These are phyloP conservation scores for Dryas integrifolia DNA, from an alignment of 331 rosid genomes.

Conservation along the genomic window DNA sequence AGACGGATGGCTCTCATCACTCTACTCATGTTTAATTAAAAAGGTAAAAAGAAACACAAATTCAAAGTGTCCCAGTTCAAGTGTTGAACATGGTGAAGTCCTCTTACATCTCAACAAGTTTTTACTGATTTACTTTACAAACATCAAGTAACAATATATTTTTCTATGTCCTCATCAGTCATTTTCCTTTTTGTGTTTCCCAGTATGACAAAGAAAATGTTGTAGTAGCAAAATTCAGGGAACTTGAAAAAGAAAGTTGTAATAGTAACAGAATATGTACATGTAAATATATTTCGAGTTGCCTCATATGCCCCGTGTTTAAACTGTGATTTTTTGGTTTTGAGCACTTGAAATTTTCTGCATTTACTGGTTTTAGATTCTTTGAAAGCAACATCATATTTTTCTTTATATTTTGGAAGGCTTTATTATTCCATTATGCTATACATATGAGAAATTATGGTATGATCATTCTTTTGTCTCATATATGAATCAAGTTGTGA, in stretches of 20 bases:
- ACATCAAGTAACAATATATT: neutral
- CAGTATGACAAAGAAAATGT: slow-evolving; percentile 84
- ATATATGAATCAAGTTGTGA: no score
- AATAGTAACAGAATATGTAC: slow-evolving; percentile 32
- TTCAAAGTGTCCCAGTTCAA: slow-evolving; percentile 21
- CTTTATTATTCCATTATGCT: neutral
- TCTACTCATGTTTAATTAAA: slow-evolving; percentile 84
- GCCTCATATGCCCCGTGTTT: neutral
- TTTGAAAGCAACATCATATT: neutral
- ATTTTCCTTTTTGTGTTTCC: slow-evolving; percentile 13
- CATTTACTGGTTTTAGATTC: neutral
- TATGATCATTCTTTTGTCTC: neutral
- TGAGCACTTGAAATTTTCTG: neutral
- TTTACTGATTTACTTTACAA: neutral
- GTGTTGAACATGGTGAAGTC: slow-evolving; percentile 7
- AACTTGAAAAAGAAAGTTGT: slow-evolving; percentile 72
- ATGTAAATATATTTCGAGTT: neutral
- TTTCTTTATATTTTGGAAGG: neutral
- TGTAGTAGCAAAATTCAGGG: slow-evolving; percentile 78
- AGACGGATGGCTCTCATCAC: slow-evolving; percentile 90
- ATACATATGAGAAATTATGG: neutral
- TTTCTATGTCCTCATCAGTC: neutral
- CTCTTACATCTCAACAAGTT: slow-evolving; percentile 6
- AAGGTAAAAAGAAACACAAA: slow-evolving; percentile 48
- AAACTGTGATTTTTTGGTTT: slow-evolving; percentile 5